These are phyloP conservation scores for Pseudogymnoascus verrucosus DNA, from an alignment of 2,329 filamentous ascomycete genomes.

Conservation along the genomic window DNA sequence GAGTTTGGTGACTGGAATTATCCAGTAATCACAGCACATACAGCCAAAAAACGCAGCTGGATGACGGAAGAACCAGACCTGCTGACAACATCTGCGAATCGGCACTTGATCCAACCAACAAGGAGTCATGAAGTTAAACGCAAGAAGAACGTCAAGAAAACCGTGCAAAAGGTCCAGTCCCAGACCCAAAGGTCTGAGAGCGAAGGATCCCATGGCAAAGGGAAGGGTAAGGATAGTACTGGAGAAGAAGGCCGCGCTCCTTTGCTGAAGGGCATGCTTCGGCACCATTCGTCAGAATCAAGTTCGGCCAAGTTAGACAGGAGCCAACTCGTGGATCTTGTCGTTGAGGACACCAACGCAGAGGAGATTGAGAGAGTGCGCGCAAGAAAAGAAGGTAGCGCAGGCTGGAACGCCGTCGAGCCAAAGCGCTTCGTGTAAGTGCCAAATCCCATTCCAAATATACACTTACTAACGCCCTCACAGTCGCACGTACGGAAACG, in stretches of 20 bases:
- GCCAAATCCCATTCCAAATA: background rate
- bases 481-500: conserved; percentile 40
- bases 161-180: conserved; percentile 27
- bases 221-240: conserved; percentile 18
- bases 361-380: conserved; percentile 55
- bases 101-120: conserved; percentile 45
- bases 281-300: conserved; percentile 40
- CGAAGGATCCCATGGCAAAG: conserved; percentile 16
- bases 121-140: conserved; percentile 27
- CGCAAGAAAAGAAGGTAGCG: conserved; percentile 52
- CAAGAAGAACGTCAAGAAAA: conserved; percentile 32
- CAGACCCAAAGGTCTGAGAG: conserved; percentile 28
- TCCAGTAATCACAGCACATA: conserved; percentile 80
- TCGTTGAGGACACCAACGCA: conserved; percentile 55
- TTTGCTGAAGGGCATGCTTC: conserved; percentile 30
- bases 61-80: conserved; percentile 42
- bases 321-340: conserved; percentile 58
- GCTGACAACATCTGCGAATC: conserved; percentile 47
- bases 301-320: conserved; percentile 44
- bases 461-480: conserved; percentile 3
- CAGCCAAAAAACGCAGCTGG: conserved; percentile 64
- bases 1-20: conserved; percentile 96
- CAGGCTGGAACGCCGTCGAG: conserved; percentile 50
- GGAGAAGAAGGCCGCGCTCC: conserved; percentile 27
- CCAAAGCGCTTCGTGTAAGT: conserved; percentile 47